phyloP scores from a whole-genome alignment of 805 yeast genomes.

The Metschnikowia picachoensis region DNA sequence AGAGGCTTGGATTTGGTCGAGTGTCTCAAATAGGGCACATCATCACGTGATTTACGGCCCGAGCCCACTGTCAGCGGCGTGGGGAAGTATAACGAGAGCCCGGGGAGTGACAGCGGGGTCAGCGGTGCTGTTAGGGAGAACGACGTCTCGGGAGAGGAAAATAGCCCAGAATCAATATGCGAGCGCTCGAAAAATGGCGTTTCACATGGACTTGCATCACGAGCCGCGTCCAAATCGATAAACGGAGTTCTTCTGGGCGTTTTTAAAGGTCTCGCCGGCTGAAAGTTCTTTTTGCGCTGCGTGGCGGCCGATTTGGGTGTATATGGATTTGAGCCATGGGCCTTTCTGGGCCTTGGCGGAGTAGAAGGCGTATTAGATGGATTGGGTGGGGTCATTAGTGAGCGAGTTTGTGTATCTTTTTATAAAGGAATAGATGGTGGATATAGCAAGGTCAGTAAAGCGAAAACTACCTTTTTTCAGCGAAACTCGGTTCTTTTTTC shows the following conservation, averaged over 20 bases:
- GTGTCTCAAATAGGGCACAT: background rate
- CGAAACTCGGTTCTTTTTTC: no score
- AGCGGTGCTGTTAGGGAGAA: background rate
- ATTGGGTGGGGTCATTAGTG: background rate
- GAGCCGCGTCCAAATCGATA: background rate
- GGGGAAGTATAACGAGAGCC: constrained; percentile 9
- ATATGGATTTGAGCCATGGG: background rate
- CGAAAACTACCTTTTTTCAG: no score
- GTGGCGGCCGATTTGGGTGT: constrained; percentile 4
- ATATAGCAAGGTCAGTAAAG: no score
- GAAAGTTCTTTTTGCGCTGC: background rate
- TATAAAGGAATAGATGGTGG: no score
- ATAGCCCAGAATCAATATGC: background rate
- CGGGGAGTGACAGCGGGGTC: constrained; percentile 1
- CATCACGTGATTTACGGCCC: constrained; percentile 9
- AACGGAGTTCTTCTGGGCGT: background rate
- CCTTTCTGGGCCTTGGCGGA: background rate
- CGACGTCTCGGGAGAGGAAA: no score
- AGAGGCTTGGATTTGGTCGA: constrained; percentile 6
- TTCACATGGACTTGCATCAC: background rate
- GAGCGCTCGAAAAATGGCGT: background rate
- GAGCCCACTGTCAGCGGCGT: constrained; percentile 19
- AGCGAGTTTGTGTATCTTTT: background rate
- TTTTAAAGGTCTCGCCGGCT: background rate
- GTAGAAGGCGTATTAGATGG: background rate